Base-by-base conservation (phyloP, 805 yeast species). In the Monosporozyma solicola region DNA sequence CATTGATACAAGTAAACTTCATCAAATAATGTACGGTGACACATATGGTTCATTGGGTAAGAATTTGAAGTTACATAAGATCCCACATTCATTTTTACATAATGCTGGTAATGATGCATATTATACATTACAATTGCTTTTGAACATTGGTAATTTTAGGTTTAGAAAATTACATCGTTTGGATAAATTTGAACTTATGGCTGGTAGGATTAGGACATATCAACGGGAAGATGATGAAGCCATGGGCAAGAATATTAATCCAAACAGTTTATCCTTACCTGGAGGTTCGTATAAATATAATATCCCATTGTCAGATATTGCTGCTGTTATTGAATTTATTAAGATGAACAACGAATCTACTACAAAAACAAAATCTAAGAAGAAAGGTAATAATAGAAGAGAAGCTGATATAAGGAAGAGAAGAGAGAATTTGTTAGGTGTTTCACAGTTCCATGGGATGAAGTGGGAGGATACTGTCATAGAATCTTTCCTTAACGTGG, bases 21-120 rank as follows among this genome's bases (percentile, higher is more conserved):
- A 76, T 70, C 60, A 61, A 3, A 44, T 65, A 3, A 66, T 77
- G 3, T 73, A 71, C 54, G 77, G 81, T 1, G 59, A 59, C 8
- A 59, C 68, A 37, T 77, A 78, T 5, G 68, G 74, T 3, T 70
- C 75, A 6, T 62, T 84, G 47, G 72, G 78, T 13, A 75, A 73
- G 20, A 64, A 78, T 0, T 67, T 83, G 16, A 64, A 77, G 41
- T 61, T 73, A 47, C 65, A 79, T 48, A 70, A 70, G 24, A 72
- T 84, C 3, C 85, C 87, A 1, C 81, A 80, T 61, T 74, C 82
- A 1, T 74, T 72, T 57, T 67, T 84, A 48, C 90, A 84, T 63
- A 84, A 84, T 62, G 90, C 85, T 2, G 87, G 83, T 2, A 84
- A 84, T 60, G 91, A 84, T 64, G 80, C 87, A 7, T 80, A 81